Conservation (phyloP, 1,139 yeast species). For the Suhomyces bribrorum region DNA sequence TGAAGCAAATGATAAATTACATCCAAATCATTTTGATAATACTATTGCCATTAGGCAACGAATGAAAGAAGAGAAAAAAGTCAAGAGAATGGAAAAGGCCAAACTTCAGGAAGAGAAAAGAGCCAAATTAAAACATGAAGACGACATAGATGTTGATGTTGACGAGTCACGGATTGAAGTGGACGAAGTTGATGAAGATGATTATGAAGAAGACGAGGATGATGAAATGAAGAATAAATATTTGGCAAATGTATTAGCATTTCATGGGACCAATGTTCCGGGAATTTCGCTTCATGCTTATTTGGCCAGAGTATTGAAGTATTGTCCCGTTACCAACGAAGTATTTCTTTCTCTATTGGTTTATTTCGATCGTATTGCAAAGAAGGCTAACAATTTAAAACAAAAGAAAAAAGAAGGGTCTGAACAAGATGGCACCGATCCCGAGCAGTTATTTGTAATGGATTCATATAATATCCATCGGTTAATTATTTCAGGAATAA, state of each 20-base stretch:
- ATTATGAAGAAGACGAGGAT: slow-evolving; percentile 41
- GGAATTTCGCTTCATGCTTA: slow-evolving; percentile 91
- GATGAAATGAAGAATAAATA: slow-evolving; percentile 55
- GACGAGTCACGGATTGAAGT: slow-evolving; percentile 12
- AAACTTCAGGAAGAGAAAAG: slow-evolving; percentile 12
- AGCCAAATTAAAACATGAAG: slow-evolving; percentile 19
- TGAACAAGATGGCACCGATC: slow-evolving; percentile 18
- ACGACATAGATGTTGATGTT: slow-evolving; percentile 15
- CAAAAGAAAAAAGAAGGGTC: slow-evolving; percentile 23
- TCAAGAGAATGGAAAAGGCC: slow-evolving; percentile 26
- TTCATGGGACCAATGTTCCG: slow-evolving; percentile 94
- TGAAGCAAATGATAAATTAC: slow-evolving; percentile 86
- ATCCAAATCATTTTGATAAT: slow-evolving; percentile 67
- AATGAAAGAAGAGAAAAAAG: slow-evolving; percentile 39
- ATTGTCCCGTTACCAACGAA: slow-evolving; percentile 97
- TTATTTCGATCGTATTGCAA: slow-evolving; percentile 92
- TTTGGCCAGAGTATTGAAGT: slow-evolving; percentile 83
- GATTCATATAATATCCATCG: slow-evolving; percentile 95
- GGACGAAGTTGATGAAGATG: slow-evolving; percentile 17
- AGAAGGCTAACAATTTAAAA: slow-evolving; percentile 67
- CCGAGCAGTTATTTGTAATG: slow-evolving; percentile 80
- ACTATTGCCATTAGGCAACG: slow-evolving; percentile 50
- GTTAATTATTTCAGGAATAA: slow-evolving; percentile 91
- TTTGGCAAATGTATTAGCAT: slow-evolving; percentile 78
- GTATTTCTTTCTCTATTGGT: slow-evolving; percentile 87